Percentiles rank a stretch among this genome's conserved stretches.
Conservation (phyloP, 2,329 filamentous ascomycete species). For the Colletotrichum tabaci region DNA sequence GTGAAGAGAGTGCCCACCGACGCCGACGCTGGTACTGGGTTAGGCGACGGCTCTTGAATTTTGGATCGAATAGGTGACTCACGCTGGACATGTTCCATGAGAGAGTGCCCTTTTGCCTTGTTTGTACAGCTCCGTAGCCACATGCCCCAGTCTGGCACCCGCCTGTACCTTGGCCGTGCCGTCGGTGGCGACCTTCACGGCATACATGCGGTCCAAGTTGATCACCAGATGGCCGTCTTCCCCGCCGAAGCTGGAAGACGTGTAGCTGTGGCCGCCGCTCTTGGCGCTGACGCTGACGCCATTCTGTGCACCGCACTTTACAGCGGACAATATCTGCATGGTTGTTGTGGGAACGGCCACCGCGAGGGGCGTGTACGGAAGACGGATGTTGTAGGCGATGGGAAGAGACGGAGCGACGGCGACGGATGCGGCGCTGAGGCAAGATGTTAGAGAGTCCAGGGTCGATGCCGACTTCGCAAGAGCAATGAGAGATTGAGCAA, state of each 20-base stretch:
- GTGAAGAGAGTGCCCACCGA: constrained; percentile 58
- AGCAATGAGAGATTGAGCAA: background rate
- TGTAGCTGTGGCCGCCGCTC: constrained; percentile 67
- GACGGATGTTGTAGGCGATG: constrained; percentile 51
- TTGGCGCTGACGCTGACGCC: constrained; percentile 64
- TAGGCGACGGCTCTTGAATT: background rate
- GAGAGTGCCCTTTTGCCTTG: constrained; percentile 59
- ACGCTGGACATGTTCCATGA: constrained; percentile 68
- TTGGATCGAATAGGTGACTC: constrained; percentile 37
- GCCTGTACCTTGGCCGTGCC: constrained; percentile 60
- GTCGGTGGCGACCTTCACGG: constrained; percentile 57
- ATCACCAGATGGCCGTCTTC: constrained; percentile 64
- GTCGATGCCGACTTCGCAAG: background rate
- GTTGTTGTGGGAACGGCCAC: constrained; percentile 58
- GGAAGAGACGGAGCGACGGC: constrained; percentile 41
- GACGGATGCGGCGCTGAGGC: constrained; percentile 46
- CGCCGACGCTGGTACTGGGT: constrained; percentile 51
- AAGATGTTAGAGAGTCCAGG: constrained; percentile 31
- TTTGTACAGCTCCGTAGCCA: constrained; percentile 57
- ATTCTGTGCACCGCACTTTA: constrained; percentile 59
- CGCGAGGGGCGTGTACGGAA: constrained; percentile 58
- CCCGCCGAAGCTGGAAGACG: constrained; percentile 62
- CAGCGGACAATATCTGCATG: constrained; percentile 61
- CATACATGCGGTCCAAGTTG: constrained; percentile 62
- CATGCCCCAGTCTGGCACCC: constrained; percentile 65